Evolutionary conservation across 495 filamentous ascomycete species (phyloP), one percentile per base, ranked within the genome.

Genomic region (Hyaloscypha finlandica): DNA sequence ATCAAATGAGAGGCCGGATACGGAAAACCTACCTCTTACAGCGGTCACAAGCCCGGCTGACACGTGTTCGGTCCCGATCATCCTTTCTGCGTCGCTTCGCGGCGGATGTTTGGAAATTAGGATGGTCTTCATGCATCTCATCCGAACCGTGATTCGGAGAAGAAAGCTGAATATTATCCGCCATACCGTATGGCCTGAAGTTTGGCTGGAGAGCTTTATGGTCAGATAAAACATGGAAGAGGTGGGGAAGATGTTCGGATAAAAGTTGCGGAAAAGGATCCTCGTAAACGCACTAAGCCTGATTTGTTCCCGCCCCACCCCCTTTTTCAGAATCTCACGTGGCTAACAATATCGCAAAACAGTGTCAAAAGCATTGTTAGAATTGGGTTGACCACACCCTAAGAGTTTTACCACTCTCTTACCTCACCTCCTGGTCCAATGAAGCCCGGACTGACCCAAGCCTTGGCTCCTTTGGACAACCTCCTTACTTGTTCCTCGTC

Each of bases 361-460:
- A 8, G 35, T 25, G 35, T 37, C 6, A 37, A 12, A 12, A 37
- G 35, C 1, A 12, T 37, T 37, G 8, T 37, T 6, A 37, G 35
- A 37, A 37, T 25, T 25, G 25, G 35, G 35, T 37, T 37, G 12
- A 37, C 3, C 12, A 12, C 35, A 11, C 8, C 14, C 42, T 48
- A 48, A 6, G 16, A 48, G 4, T 29, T 59, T 29, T 59, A 94
- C 91, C 91, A 93, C 71, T 93, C 91, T 59, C 90, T 79, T 63
- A 92, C 81, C 62, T 84, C 84, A 9, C 89, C 89, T 72, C 90
- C 90, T n/a, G 86, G 85, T 0, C 90, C 90, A 60, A 83, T 81
- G 71, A 93, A 93, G 22, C 84, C 87, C 56, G 88, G 85, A 57
- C 80, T 75, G 4, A 77, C 74, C 78, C 78, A 80, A 45, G 74